Evolutionary conservation across 169 alveolate genomes (phyloP), one percentile per base, ranked within the genome.

Genomic region (Neospora caninum): DNA sequence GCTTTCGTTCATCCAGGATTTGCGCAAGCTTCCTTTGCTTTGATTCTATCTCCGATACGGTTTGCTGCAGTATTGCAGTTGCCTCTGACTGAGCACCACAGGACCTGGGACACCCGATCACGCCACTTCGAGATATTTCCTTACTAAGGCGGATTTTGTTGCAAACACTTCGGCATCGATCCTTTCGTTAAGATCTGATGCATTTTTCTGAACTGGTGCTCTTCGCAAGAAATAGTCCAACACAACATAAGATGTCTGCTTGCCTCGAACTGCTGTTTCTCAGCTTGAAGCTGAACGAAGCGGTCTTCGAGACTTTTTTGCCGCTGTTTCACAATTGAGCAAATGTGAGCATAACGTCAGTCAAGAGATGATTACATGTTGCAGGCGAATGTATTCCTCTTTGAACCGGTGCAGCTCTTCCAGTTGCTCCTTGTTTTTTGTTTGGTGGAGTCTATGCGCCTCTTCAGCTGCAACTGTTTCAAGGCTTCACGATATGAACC

Each of bases 221-320:
- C 73, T 64, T 64, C 34, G 58, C 58, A 64, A 64, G 16, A 1
- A 9, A 27, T 64, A 27, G 73, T 1, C 13, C 4, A 1, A 13
- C 4, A 73, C 43, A 43, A 73, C 58, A 31, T n/a, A 82, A 36
- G 64, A 29, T 31, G 6, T 18, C 89, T 34, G 27, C 89, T 82
- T 82, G 89, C 89, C 89, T 82, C 89, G 36, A 82, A 36, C 25
- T 41, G 36, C 38, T 41, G 38, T 67, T 31, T 82, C 25, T 43
- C 41, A 4, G 54, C 67, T 41, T 43, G 89, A 27, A 78, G 43
- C 42, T n/a, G 43, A 9, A 29, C 10, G 45, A 29, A n/a, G 49
- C 27, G 9, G 9, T 78, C 89, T 39, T 39, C 64, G 42, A 73
- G 84, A 73, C 43, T 36, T n/a, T 73, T 73, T 43, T 31, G 84